A percentile compares a stretch with the other conserved stretches of the same genome.
Conservation (phyloP, 106 monocot genomes). For the Platanthera zijinensis region DNA sequence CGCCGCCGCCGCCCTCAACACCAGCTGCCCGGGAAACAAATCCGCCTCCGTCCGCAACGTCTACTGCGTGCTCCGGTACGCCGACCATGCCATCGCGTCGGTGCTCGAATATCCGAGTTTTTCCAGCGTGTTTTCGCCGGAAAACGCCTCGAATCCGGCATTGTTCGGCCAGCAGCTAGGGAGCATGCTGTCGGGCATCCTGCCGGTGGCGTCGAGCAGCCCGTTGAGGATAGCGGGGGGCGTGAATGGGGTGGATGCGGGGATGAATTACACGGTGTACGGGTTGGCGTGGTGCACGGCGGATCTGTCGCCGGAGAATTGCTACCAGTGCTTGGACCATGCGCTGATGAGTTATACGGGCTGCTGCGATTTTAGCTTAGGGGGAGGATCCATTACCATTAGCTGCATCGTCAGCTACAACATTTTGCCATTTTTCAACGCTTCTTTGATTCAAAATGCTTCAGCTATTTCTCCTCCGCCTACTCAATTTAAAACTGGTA, state of each 20-base stretch:
- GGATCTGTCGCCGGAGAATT: not conserved
- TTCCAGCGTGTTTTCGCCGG: not conserved
- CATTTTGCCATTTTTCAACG: not conserved
- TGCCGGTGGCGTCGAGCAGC: not conserved
- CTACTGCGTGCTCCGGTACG: slow-evolving; percentile 2
- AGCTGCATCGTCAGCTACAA: slow-evolving; percentile 7
- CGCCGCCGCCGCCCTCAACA: not conserved
- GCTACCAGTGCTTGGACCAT: not conserved
- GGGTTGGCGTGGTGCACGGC: slow-evolving; percentile 1
- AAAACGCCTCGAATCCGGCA: not conserved
- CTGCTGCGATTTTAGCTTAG: not conserved
- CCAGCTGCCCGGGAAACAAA: not conserved
- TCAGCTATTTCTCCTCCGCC: not conserved
- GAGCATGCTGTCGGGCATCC: not conserved
- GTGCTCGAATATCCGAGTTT: not conserved
- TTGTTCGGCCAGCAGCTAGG: not conserved
- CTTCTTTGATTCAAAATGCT: not conserved
- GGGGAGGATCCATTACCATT: not conserved
- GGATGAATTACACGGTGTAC: no score
- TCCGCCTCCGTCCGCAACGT: not conserved
- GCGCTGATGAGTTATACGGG: not conserved
- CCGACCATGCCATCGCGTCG: not conserved
- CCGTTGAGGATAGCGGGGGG: not conserved
- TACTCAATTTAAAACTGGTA: not conserved
- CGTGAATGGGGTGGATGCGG: not conserved